Evolutionary conservation across 2,329 filamentous ascomycete species (phyloP), one percentile per base, ranked within the genome.

Genomic region (Ophiognomonia clavigignenti-juglandacearum): DNA sequence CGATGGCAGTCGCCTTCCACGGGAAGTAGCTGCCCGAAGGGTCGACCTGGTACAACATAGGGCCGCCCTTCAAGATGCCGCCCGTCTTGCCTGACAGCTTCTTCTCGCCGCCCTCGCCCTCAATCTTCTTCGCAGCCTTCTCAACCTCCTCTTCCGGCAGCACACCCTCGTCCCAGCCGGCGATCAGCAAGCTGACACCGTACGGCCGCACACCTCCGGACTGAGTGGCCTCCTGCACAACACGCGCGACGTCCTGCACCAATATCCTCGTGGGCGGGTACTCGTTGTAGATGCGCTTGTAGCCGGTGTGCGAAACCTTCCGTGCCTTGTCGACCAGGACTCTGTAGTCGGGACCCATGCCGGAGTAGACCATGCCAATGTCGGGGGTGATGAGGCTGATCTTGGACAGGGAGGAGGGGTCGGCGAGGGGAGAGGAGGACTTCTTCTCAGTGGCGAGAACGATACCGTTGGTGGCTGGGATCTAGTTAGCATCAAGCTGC

Each of bases 271-370:
- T 98, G 6, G 93, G 93, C n/a, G 93, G 93, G 74, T 98, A 98
- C 74, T 98, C 93, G 73, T 98, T 98, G 78, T 98, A 98, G 75
- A 98, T 91, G 69, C 93, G 89, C 82, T 98, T 98, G 83, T 98
- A 98, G 68, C 85, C 86, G 39, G 93, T 95, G 74, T 98, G 93
- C 47, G 91, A 96, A 57, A 96, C 93, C 72, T 97, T 98, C 65
- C 93, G 90, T 59, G 93, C 93, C 70, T 91, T 92, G 77, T 98
- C 93, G 59, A 97, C 93, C 45, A 98, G 80, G 48, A 98, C 89
- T 68, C 93, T 85, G 75, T 97, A 98, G 71, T 98, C 93, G 51
- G 93, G 93, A 24, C 93, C 92, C 93, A 98, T 98, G 66, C 93
- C 93, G 43, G 90, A 91, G 75, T 98, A 98, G 61, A 98, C 93